Percentiles rank a stretch among this genome's conserved stretches.
phyloP scores from a whole-genome alignment of 2,329 filamentous ascomycete genomes.

The Diaporthe caulivora region DNA sequence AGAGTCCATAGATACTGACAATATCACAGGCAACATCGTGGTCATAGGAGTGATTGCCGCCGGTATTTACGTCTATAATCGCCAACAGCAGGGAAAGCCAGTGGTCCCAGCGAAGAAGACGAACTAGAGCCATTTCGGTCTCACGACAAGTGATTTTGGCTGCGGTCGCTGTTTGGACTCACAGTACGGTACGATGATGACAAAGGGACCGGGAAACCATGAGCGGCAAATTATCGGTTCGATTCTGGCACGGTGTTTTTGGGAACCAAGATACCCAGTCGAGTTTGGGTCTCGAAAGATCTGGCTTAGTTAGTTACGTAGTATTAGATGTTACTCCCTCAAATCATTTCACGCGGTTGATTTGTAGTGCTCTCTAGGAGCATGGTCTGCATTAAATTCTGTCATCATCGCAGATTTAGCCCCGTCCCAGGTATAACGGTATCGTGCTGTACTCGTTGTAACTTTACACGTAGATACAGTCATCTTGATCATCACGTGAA shows the following conservation, averaged over 20 bases:
- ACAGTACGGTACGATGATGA: neutral
- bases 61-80: constrained; percentile 49
- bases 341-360: neutral
- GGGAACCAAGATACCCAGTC: constrained; percentile 11
- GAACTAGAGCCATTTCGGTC: constrained; percentile 13
- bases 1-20: neutral
- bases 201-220: too few relatives aligned
- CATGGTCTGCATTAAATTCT: too few relatives aligned
- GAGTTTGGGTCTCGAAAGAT: neutral
- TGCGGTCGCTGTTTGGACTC: neutral
- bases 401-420: too few relatives aligned
- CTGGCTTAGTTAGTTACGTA: neutral
- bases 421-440: too few relatives aligned
- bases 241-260: constrained; percentile 6
- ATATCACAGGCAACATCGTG: constrained; percentile 51
- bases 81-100: constrained; percentile 43
- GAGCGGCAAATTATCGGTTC: neutral
- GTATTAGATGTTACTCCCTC: neutral
- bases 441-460: too few relatives aligned
- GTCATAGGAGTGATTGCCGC: constrained; percentile 50
- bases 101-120: constrained; percentile 41
- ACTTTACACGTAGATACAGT: too few relatives aligned
- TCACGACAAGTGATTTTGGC: neutral
- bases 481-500: too few relatives aligned
- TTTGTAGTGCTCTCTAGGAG: neutral